Evolutionary conservation across 805 yeast genomes (phyloP).

Genomic region (Cyberlindnera petersonii): DNA sequence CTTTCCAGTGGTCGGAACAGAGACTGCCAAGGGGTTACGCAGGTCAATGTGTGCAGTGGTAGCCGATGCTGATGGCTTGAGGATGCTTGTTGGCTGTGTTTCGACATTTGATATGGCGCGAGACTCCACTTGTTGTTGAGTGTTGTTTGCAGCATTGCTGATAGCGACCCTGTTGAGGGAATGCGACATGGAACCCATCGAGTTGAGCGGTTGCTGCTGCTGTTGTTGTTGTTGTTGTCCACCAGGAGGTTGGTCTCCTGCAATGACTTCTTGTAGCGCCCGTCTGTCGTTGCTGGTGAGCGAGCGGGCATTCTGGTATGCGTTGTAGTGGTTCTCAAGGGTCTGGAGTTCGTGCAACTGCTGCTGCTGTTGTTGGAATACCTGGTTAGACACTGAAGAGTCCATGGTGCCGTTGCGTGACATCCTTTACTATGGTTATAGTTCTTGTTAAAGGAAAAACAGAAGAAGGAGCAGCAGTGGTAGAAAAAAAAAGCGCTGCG

Average conservation of each 20-base stretch:
- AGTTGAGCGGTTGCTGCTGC: conserved; percentile 7
- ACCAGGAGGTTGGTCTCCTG: conserved; percentile 6
- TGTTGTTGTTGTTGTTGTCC: conserved; percentile 18
- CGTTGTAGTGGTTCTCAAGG: conserved; percentile 37
- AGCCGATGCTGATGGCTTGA: conserved; percentile 4
- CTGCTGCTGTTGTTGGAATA: conserved; percentile 43
- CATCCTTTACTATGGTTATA: conserved; percentile 8
- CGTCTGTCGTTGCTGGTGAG: conserved; percentile 35
- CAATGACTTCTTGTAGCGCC: conserved; percentile 15
- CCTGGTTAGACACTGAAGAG: conserved; percentile 32
- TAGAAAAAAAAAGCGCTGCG: no score
- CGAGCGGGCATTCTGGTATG: conserved; percentile 39
- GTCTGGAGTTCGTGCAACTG: conserved; percentile 45
- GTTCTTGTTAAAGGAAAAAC: neutral
- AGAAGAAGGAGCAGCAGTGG: neutral
- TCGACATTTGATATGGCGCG: conserved; percentile 4
- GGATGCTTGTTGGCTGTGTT: conserved; percentile 1
- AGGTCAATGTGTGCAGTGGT: conserved; percentile 36
- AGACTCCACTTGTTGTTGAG: conserved; percentile 7
- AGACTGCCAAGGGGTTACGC: conserved; percentile 43
- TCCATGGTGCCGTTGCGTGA: conserved; percentile 37
- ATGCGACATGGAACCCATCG: conserved; percentile 9
- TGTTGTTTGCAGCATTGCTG: conserved; percentile 2
- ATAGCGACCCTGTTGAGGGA: conserved; percentile 4
- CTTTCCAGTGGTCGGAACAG: conserved; percentile 56